phyloP scores from a whole-genome alignment of 208 protist species.

The Acanthamoeba healyi region DNA sequence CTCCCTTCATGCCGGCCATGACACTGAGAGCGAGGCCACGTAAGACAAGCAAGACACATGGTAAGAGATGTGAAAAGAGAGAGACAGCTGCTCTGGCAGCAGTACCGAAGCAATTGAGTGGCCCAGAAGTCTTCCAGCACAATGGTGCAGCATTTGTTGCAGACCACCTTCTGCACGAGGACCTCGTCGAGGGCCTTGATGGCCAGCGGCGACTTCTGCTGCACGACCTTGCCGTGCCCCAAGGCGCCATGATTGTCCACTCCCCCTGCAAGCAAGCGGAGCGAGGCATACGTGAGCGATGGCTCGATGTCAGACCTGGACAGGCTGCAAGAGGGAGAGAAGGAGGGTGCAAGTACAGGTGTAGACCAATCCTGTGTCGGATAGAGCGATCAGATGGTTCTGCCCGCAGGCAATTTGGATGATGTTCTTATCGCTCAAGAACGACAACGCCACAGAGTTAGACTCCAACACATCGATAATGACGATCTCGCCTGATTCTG shows the following conservation, averaged over 20 bases:
- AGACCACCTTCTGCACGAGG: slow-evolving; percentile 42
- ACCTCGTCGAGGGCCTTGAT: slow-evolving; percentile 46
- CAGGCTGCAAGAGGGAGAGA: neutral
- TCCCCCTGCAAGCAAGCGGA: neutral
- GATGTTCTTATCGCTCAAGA: slow-evolving; percentile 26
- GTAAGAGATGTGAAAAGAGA: neutral
- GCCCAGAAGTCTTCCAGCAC: slow-evolving; percentile 49
- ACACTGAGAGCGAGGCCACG: neutral
- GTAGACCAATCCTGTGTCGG: slow-evolving; percentile 49
- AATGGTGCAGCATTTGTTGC: slow-evolving; percentile 55
- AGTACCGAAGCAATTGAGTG: slow-evolving; percentile 12
- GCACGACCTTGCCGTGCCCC: slow-evolving; percentile 16
- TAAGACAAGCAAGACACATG: neutral
- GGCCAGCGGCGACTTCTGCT: slow-evolving; percentile 54
- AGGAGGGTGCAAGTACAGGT: neutral
- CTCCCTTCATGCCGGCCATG: slow-evolving; percentile 36
- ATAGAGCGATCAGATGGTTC: slow-evolving; percentile 25
- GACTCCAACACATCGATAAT: slow-evolving; percentile 36
- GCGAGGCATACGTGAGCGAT: too few species aligned
- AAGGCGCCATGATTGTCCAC: slow-evolving; percentile 21
- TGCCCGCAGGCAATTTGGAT: slow-evolving; percentile 38
- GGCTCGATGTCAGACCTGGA: too few species aligned
- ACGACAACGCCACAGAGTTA: neutral
- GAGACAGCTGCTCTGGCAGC: too few species aligned
- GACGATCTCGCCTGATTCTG: slow-evolving; percentile 31